Evolutionary conservation across 2,329 filamentous ascomycete genomes (phyloP).

Genomic region (Venturia oleaginea): DNA sequence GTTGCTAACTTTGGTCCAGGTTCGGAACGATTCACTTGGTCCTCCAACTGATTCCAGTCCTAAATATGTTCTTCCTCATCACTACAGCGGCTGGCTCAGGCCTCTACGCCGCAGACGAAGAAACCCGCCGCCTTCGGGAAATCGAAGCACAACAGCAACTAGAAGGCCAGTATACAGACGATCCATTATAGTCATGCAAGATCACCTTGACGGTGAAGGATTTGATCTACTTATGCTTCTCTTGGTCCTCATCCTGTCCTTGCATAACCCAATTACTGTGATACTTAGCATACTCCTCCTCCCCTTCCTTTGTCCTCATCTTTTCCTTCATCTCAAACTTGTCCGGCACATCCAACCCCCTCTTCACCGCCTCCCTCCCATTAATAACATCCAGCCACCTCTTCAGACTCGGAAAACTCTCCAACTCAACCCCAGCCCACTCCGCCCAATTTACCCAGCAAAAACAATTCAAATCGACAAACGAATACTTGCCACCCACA

Average conservation of each 20-base stretch:
- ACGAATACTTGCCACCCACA: conserved; percentile 38
- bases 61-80: conserved; percentile 91
- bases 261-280: conserved; percentile 30
- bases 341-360: conserved; percentile 27
- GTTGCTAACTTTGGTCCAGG: conserved; percentile 25
- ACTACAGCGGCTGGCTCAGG: conserved; percentile 79
- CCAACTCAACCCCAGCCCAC: conserved; percentile 28
- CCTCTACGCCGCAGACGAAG: conserved; percentile 74
- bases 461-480: conserved; percentile 52
- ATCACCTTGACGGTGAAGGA: not conserved
- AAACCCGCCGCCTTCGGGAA: conserved; percentile 35
- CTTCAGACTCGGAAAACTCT: conserved; percentile 23
- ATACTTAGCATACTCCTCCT: conserved; percentile 41
- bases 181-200: conserved; percentile 7
- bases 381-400: conserved; percentile 27
- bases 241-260: conserved; percentile 30
- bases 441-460: conserved; percentile 56
- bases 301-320: conserved; percentile 46
- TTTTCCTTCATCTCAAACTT: conserved; percentile 46
- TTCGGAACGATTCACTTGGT: conserved; percentile 81
- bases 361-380: conserved; percentile 23
- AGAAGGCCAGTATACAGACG: conserved; percentile 3
- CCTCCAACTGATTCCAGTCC: conserved; percentile 75
- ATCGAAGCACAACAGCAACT: not conserved
- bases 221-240: conserved; percentile 25